Evolutionary conservation across 768 basidiomycete genomes (phyloP).

Genomic region (Termitomyces sp.): DNA sequence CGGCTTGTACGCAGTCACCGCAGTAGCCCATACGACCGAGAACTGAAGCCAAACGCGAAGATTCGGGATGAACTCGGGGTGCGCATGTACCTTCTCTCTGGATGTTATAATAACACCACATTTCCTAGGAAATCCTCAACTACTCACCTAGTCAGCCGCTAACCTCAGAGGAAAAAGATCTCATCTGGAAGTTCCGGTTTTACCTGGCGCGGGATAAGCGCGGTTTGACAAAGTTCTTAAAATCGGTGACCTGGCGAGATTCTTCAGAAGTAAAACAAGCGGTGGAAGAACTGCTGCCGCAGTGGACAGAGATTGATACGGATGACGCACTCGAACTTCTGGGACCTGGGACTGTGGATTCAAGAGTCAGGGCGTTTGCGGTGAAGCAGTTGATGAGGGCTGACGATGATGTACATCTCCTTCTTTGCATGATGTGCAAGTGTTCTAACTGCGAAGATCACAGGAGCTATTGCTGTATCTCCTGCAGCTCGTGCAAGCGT

Average conservation of each 20-base stretch:
- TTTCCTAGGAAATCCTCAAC: conserved; percentile 74
- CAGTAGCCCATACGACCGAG: conserved; percentile 90
- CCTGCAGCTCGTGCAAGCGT: conserved; percentile 93
- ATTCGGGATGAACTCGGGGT: conserved; percentile 91
- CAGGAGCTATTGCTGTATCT: conserved; percentile 92
- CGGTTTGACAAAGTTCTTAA: conserved; percentile 95
- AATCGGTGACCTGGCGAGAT: conserved; percentile 97
- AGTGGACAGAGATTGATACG: conserved; percentile 96
- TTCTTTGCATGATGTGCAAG: neutral
- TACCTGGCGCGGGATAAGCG: conserved; percentile 90
- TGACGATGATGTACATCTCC: conserved; percentile 79
- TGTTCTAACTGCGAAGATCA: conserved; percentile 2
- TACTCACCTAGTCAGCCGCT: conserved; percentile 88
- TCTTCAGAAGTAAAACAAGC: conserved; percentile 96
- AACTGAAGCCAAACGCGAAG: conserved; percentile 95
- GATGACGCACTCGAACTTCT: conserved; percentile 95
- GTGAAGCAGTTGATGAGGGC: conserved; percentile 87
- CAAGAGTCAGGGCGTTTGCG: conserved; percentile 89
- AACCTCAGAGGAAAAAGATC: conserved; percentile 89
- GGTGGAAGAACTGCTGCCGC: conserved; percentile 89
- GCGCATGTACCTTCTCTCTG: conserved; percentile 19
- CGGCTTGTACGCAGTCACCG: conserved; percentile 91
- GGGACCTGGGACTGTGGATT: conserved; percentile 86
- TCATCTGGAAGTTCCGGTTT: conserved; percentile 99
- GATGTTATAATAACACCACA: neutral